Conservation (phyloP, 1,284 basidiomycete species). For the Sporisorium graminicola region DNA sequence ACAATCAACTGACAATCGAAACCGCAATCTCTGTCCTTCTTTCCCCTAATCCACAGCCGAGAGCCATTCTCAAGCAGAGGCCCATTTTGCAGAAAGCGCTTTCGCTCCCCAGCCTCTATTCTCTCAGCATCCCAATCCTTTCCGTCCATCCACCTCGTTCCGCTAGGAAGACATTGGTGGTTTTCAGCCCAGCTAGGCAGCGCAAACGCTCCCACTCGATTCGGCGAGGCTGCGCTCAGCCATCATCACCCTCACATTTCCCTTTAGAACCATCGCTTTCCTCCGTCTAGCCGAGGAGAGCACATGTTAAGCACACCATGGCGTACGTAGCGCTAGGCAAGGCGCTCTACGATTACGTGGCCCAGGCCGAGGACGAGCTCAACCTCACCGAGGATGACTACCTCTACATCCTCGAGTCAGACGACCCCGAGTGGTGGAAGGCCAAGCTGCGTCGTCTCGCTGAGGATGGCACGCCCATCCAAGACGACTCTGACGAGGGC, state of each 20-base stretch:
- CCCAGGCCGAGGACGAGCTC: constrained; percentile 68
- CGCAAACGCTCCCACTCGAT: neutral
- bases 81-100: neutral
- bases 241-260: neutral
- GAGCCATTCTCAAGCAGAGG: neutral
- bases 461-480: constrained; percentile 38
- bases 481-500: constrained; percentile 42
- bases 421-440: constrained; percentile 68
- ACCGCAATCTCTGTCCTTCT: neutral
- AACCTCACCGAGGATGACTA: constrained; percentile 64
- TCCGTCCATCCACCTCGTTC: neutral
- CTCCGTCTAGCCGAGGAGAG: neutral
- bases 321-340: constrained; percentile 66
- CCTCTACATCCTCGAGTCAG: constrained; percentile 67
- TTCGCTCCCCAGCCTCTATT: neutral
- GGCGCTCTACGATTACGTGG: constrained; percentile 68
- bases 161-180: neutral
- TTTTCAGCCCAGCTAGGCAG: neutral
- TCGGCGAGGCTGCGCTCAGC: constrained; percentile 2
- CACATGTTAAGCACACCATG: constrained; percentile 39
- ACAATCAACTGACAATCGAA: no score
- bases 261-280: neutral
- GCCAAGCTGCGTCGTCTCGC: constrained; percentile 59
- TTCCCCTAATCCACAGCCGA: constrained; percentile 6
- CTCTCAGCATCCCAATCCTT: neutral